These are phyloP conservation scores for Psilocybe subaeruginosa DNA, from an alignment of 768 basidiomycete species.

Conservation along the genomic window DNA sequence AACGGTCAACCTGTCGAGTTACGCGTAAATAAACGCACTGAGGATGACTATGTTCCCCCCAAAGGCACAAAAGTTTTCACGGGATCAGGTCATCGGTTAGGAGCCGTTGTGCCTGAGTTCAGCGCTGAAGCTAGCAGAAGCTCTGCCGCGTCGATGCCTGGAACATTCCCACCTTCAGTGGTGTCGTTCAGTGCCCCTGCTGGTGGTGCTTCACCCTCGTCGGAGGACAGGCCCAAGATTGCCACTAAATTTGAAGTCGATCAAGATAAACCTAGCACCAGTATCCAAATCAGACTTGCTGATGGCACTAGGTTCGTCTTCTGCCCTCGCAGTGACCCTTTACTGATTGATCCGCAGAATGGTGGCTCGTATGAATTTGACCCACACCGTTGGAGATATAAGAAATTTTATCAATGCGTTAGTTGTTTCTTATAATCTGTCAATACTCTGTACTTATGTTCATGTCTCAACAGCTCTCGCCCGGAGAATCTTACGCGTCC, in stretches of 20 bases:
- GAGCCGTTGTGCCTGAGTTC: slow-evolving; percentile 66
- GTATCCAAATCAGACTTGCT: slow-evolving; percentile 86
- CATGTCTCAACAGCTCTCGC: slow-evolving; percentile 52
- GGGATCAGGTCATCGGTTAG: slow-evolving; percentile 82
- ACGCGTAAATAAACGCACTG: slow-evolving; percentile 67
- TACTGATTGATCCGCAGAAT: slow-evolving; percentile 47
- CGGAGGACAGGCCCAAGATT: slow-evolving; percentile 33
- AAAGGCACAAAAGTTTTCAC: slow-evolving; percentile 56
- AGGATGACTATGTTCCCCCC: slow-evolving; percentile 74
- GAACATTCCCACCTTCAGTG: slow-evolving; percentile 47
- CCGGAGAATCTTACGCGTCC: slow-evolving; percentile 62
- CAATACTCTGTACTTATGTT: not conserved
- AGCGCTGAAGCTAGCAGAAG: slow-evolving; percentile 10
- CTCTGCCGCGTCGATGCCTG: slow-evolving; percentile 50
- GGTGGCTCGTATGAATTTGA: slow-evolving; percentile 86
- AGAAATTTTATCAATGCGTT: slow-evolving; percentile 90
- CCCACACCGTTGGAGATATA: slow-evolving; percentile 86
- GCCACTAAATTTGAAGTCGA: slow-evolving; percentile 80
- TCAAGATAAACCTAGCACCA: slow-evolving; percentile 79
- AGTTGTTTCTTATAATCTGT: slow-evolving; percentile 32
- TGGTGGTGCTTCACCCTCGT: slow-evolving; percentile 17
- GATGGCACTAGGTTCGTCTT: slow-evolving; percentile 80
- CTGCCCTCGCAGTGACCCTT: not conserved
- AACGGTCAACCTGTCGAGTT: slow-evolving; percentile 86
- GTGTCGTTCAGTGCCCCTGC: not conserved